A percentile compares a stretch with the other conserved stretches of the same genome.
Evolutionary conservation across 2,329 filamentous ascomycete species (phyloP).

Genomic region (Hypoxylon sp.): DNA sequence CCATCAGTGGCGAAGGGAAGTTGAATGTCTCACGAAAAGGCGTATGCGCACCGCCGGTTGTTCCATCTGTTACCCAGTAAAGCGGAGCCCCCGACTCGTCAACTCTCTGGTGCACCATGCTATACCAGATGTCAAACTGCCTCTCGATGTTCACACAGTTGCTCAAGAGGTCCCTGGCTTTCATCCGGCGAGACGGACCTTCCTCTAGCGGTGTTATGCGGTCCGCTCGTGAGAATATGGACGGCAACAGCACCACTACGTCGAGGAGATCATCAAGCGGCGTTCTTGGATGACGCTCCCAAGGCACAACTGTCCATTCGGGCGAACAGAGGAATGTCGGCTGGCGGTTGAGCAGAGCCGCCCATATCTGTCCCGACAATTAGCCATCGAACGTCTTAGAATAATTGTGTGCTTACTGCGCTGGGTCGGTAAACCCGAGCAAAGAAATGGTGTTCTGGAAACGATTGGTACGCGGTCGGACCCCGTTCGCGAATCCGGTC

Average conservation of each 20-base stretch:
- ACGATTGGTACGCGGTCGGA: constrained; percentile 61
- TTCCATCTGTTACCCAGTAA: constrained; percentile 56
- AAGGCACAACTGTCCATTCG: constrained; percentile 66
- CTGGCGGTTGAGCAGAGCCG: constrained; percentile 63
- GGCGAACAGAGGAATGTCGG: constrained; percentile 63
- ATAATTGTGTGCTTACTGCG: constrained; percentile 57
- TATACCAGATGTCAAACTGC: constrained; percentile 63
- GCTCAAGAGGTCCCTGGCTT: constrained; percentile 62
- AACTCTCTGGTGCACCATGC: constrained; percentile 41
- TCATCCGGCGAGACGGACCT: constrained; percentile 57
- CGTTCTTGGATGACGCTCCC: constrained; percentile 64
- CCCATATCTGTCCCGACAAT: constrained; percentile 46
- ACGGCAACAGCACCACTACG: constrained; percentile 61
- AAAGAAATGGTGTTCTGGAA: constrained; percentile 70
- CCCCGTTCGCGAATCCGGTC: constrained; percentile 58
- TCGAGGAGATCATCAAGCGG: constrained; percentile 66
- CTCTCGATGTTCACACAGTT: constrained; percentile 62
- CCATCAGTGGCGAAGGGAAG: constrained; percentile 60
- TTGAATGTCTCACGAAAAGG: constrained; percentile 61
- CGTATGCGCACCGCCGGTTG: constrained; percentile 48
- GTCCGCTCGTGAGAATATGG: constrained; percentile 61
- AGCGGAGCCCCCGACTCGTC: constrained; percentile 45
- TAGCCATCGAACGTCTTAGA: constrained; percentile 14
- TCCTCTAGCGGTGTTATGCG: constrained; percentile 55
- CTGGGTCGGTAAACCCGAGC: constrained; percentile 66